These are phyloP conservation scores for Septoria linicola DNA, from an alignment of 2,329 filamentous ascomycete species.

Conservation along the genomic window DNA sequence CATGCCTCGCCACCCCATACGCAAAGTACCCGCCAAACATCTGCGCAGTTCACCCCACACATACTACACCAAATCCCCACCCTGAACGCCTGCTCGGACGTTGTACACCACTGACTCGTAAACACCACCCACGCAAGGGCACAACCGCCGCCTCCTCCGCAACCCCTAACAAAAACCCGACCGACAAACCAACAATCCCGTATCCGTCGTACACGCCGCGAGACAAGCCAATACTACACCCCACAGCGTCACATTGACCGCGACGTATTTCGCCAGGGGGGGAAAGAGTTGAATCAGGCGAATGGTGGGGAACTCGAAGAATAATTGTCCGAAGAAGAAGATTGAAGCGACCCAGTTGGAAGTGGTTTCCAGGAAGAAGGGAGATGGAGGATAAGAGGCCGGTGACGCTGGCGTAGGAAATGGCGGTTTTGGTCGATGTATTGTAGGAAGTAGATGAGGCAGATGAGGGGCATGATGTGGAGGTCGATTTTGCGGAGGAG, in stretches of 20 bases:
- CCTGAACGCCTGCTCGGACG: slow-evolving; percentile 19
- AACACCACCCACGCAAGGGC: slow-evolving; percentile 53
- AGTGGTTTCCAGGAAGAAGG: slow-evolving; percentile 57
- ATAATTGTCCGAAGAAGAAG: slow-evolving; percentile 58
- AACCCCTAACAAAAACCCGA: slow-evolving; percentile 39
- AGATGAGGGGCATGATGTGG: slow-evolving; percentile 14
- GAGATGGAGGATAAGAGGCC: slow-evolving; percentile 60
- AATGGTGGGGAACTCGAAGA: slow-evolving; percentile 56
- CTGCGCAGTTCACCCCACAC: slow-evolving; percentile 41
- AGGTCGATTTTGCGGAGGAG: slow-evolving; percentile 17
- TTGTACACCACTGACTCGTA: slow-evolving; percentile 33
- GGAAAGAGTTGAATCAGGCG: slow-evolving; percentile 54
- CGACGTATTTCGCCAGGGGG: slow-evolving; percentile 47
- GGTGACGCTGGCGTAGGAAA: slow-evolving; percentile 10
- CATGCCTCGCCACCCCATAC: slow-evolving; percentile 4
- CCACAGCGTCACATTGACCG: slow-evolving; percentile 12
- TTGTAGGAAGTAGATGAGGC: slow-evolving; percentile 16
- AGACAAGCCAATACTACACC: slow-evolving; percentile 10
- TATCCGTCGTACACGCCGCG: slow-evolving; percentile 25
- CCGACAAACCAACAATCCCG: no score
- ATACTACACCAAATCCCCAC: slow-evolving; percentile 37
- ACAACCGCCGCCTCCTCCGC: slow-evolving; percentile 15
- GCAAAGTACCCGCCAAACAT: slow-evolving; percentile 12
- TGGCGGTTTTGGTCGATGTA: slow-evolving; percentile 17
- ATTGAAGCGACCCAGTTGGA: slow-evolving; percentile 51